Base-by-base conservation (phyloP, 2,329 filamentous ascomycete genomes). In the Geosmithia putterillii region DNA sequence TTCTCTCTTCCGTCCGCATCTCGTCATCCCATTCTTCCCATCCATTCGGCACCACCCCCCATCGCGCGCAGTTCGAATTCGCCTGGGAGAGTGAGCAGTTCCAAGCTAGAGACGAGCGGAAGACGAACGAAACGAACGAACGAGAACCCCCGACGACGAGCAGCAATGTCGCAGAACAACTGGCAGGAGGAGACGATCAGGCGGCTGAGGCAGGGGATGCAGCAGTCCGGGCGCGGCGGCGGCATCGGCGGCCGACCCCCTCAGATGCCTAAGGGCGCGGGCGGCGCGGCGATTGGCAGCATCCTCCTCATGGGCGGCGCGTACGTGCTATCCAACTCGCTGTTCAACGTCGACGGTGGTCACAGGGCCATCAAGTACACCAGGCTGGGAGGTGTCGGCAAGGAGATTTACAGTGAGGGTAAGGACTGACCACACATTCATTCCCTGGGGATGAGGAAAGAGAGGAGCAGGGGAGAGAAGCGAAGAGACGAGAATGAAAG, bases 341-440 rank as follows among this genome's bases (percentile, higher is more conserved):
- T 83, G 5, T 83, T 83, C 70, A 83, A 83, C 69, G 92, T 98
- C 56, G 92, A 98, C 60, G 92, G 92, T 81, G 92, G 92, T 69
- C 92, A 96, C 66, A 83, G 92, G 60, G 92, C 92, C 51, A 98
- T 98, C 76, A 98, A 98, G 67, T 98, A 98, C 71, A 88, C 83
- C 55, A 83, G 89, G 62, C 57, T 95, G 65, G 86, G 79, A 57
- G 92, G 92, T 72, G 90, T 98, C 44, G 83, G 86, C 73, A 89
- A 89, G 69, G 87, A 96, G 59, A 98, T 98, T 63, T 98, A 94
- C 70, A 74, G 57, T 55, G 92, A 98, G 87, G 92, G 90, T 87
- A 65, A 50, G 63, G 20, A 9, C 23, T 28, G 43, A 18, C 43
- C n/a, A 10, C 28, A 10, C 23, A 6, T 25, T 25, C 10, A 10